These are phyloP conservation scores for Limnanthes douglasii DNA, from an alignment of 345 rosid species.

Conservation along the genomic window DNA sequence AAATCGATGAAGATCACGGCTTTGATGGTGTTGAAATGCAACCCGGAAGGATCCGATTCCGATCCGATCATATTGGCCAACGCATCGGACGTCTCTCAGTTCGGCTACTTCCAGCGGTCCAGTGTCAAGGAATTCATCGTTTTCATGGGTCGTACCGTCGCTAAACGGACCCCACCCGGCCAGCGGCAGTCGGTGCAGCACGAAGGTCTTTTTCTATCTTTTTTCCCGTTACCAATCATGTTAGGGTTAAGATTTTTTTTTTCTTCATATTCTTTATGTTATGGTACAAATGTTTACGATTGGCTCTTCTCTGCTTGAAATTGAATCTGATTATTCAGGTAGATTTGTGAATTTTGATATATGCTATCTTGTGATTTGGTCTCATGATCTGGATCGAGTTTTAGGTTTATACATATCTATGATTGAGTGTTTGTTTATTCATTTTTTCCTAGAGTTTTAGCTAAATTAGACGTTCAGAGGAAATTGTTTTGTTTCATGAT, in stretches of 20 bases:
- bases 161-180: constrained; percentile 64
- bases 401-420: not conserved
- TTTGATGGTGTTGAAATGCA: constrained; percentile 60
- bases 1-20: constrained; percentile 82
- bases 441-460: not conserved
- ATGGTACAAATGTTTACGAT: constrained; percentile 3
- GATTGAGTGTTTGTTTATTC: not conserved
- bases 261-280: not conserved
- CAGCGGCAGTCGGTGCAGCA: constrained; percentile 93
- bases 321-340: not conserved
- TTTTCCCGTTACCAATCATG: not conserved
- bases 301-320: not conserved
- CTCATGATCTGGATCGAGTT: constrained; percentile 4
- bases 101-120: constrained; percentile 82
- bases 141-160: constrained; percentile 89
- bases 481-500: constrained; percentile 4
- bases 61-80: constrained; percentile 38
- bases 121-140: constrained; percentile 77
- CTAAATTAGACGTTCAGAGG: not conserved
- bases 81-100: constrained; percentile 71
- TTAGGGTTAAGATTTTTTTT: constrained; percentile 1
- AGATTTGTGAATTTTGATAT: not conserved
- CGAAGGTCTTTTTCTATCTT: constrained; percentile 34
- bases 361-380: too few species aligned
- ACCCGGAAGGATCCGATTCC: constrained; percentile 56